These are phyloP conservation scores for Melaleuca alternifolia DNA, from an alignment of 345 rosid species.

Conservation along the genomic window DNA sequence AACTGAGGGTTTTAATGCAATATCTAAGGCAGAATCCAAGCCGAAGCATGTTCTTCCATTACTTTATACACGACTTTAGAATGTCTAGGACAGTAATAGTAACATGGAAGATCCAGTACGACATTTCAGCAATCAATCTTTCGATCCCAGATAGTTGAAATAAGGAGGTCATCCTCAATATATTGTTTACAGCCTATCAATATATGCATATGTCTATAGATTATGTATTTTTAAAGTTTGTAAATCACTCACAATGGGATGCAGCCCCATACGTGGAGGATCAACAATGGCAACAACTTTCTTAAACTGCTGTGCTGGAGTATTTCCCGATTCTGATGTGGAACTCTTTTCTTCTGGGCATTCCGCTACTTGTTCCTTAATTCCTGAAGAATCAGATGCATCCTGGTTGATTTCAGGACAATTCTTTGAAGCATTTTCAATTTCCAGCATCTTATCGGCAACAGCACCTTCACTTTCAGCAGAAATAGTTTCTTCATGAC, in stretches of 20 bases:
- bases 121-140: neutral
- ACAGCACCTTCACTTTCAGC: constrained; percentile 22
- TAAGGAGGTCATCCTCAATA: neutral
- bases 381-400: constrained; percentile 11
- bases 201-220: neutral
- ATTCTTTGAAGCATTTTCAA: constrained; percentile 16
- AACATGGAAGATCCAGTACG: neutral
- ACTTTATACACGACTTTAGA: neutral
- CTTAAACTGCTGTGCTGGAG: constrained; percentile 34
- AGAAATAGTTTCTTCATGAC: constrained; percentile 10
- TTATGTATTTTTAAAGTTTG: neutral
- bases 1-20: neutral
- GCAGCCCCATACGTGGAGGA: constrained; percentile 91
- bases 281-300: constrained; percentile 95
- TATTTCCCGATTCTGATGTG: constrained; percentile 15
- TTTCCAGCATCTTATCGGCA: constrained; percentile 1
- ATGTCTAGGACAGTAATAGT: neutral
- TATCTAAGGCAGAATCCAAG: neutral
- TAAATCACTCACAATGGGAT: constrained; percentile 56
- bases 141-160: neutral
- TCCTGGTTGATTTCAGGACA: constrained; percentile 17
- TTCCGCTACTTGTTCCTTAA: constrained; percentile 22
- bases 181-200: neutral
- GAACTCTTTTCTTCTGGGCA: constrained; percentile 16
- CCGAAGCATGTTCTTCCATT: neutral